Percentiles rank a stretch among this genome's conserved stretches.
Evolutionary conservation across 257 asterid genomes (phyloP).

Genomic region (Scutellaria barbata): DNA sequence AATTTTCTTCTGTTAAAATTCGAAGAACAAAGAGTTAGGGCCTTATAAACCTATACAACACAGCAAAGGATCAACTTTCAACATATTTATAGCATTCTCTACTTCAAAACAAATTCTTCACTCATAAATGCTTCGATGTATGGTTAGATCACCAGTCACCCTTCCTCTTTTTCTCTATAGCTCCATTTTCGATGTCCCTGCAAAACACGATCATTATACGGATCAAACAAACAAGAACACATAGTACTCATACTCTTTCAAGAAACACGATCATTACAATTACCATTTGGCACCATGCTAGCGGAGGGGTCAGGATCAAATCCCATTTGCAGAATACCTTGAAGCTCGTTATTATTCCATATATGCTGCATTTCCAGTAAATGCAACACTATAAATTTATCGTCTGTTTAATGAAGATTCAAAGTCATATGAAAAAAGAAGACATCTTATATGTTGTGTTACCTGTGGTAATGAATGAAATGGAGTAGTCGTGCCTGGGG

Average conservation of each 20-base stretch:
- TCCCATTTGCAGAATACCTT: slow-evolving; percentile 71
- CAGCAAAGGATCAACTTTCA: slow-evolving; percentile 37
- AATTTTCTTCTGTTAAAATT: slow-evolving; percentile 79
- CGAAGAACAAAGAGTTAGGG: slow-evolving; percentile 70
- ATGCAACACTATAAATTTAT: not conserved
- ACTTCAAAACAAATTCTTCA: slow-evolving; percentile 42
- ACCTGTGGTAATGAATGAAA: slow-evolving; percentile 74
- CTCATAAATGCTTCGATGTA: slow-evolving; percentile 36
- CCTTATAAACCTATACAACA: slow-evolving; percentile 60
- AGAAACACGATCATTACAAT: not conserved
- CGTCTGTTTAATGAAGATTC: not conserved
- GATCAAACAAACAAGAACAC: not conserved
- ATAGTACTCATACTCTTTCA: not conserved
- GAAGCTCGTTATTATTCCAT: slow-evolving; percentile 72
- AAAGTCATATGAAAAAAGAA: not conserved
- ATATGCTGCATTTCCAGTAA: slow-evolving; percentile 45
- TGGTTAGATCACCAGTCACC: slow-evolving; percentile 36
- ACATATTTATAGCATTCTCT: slow-evolving; percentile 40
- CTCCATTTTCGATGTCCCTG: slow-evolving; percentile 64
- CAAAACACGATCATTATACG: slow-evolving; percentile 6
- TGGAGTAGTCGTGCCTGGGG: slow-evolving; percentile 47
- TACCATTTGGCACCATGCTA: slow-evolving; percentile 74
- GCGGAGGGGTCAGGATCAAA: slow-evolving; percentile 56
- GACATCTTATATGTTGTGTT: slow-evolving; percentile 21
- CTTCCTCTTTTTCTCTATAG: slow-evolving; percentile 39